phyloP scores from a whole-genome alignment of 1,139 yeast genomes.

The Debaryomycetaceae sp. region DNA sequence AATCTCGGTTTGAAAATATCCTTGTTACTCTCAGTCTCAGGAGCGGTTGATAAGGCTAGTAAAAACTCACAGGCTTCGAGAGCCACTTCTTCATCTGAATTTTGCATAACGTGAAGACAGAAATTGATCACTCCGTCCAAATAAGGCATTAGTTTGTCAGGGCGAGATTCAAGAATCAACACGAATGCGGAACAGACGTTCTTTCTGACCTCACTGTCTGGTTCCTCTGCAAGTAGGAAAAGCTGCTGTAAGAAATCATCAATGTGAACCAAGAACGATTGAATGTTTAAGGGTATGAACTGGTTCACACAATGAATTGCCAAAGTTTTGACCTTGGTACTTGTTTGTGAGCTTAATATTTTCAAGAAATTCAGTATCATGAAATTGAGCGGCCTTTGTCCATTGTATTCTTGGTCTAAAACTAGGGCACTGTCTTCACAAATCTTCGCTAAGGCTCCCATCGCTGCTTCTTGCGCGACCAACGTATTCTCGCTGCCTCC shows the following conservation, averaged over 20 bases:
- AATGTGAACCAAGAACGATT: constrained; percentile 58
- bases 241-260: constrained; percentile 64
- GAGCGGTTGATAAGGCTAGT: constrained; percentile 63
- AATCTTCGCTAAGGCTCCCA: constrained; percentile 77
- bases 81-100: constrained; percentile 64
- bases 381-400: constrained; percentile 64
- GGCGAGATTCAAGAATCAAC: constrained; percentile 68
- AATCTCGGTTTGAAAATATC: constrained; percentile 56
- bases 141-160: constrained; percentile 79
- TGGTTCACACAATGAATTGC: constrained; percentile 75
- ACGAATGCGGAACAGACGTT: constrained; percentile 79
- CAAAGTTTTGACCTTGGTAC: constrained; percentile 55
- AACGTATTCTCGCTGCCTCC: constrained; percentile 34
- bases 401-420: constrained; percentile 60
- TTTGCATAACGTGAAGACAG: constrained; percentile 75
- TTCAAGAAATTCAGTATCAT: constrained; percentile 64
- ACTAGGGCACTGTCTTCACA: constrained; percentile 75
- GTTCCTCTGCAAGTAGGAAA: constrained; percentile 62
- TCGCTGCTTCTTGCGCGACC: constrained; percentile 56
- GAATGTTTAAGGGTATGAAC: constrained; percentile 66
- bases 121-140: constrained; percentile 81
- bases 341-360: constrained; percentile 34
- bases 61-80: constrained; percentile 92
- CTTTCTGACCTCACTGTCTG: constrained; percentile 58
- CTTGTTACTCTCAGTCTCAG: constrained; percentile 45